A percentile compares a stretch with the other conserved stretches of the same genome.
Conservation (phyloP, 495 filamentous ascomycete species). For the Penicillium tannophilum region DNA sequence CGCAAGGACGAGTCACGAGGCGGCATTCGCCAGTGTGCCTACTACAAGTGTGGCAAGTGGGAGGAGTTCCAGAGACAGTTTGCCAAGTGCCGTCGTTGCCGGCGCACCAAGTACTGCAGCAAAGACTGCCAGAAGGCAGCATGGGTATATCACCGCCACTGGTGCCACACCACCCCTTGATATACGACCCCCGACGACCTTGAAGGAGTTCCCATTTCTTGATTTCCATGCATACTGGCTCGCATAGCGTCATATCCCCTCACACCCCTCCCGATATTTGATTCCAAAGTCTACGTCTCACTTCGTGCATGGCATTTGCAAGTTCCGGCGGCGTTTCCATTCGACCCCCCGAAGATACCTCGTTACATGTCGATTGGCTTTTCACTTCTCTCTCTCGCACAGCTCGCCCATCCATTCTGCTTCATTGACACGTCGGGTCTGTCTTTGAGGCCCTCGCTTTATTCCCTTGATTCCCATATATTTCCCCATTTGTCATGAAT, state of each 20-base stretch:
- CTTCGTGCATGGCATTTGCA: slow-evolving; percentile 48
- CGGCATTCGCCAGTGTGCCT: slow-evolving; percentile 94
- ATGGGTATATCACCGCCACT: slow-evolving; percentile 96
- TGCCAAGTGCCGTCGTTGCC: slow-evolving; percentile 94
- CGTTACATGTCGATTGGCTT: slow-evolving; percentile 37
- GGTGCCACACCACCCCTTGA: slow-evolving; percentile 80
- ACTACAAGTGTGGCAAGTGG: slow-evolving; percentile 98
- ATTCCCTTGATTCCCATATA: slow-evolving; percentile 29
- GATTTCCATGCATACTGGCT: slow-evolving; percentile 48
- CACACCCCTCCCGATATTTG: slow-evolving; percentile 27
- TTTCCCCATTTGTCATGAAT: slow-evolving; percentile 38
- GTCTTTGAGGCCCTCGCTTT: slow-evolving; percentile 17
- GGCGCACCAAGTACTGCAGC: slow-evolving; percentile 98
- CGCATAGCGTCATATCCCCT: slow-evolving; percentile 48
- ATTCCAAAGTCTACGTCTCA: slow-evolving; percentile 36
- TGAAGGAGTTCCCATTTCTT: slow-evolving; percentile 28
- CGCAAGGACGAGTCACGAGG: slow-evolving; percentile 94
- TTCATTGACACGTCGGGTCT: slow-evolving; percentile 13
- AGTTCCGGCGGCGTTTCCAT: slow-evolving; percentile 47
- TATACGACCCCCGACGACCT: slow-evolving; percentile 35
- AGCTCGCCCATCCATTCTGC: slow-evolving; percentile 10
- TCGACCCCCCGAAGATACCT: slow-evolving; percentile 47
- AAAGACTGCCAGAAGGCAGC: slow-evolving; percentile 99
- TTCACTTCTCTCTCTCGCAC: slow-evolving; percentile 17
- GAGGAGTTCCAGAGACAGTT: slow-evolving; percentile 95